Evolutionary conservation across 2,329 filamentous ascomycete genomes (phyloP).

Genomic region (Colletotrichum liaoningense): DNA sequence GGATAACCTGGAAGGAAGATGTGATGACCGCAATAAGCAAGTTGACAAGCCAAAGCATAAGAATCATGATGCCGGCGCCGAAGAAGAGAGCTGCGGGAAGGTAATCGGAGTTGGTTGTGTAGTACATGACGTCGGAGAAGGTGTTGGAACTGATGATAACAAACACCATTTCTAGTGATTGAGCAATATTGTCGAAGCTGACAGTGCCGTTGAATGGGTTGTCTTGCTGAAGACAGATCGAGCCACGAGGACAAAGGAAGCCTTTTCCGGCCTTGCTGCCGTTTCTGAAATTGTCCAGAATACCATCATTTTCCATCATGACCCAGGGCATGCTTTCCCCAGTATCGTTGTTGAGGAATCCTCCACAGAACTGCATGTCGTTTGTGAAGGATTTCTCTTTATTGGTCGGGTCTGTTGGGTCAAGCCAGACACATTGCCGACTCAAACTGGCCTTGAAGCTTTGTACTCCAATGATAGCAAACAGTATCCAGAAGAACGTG

Average conservation of each 20-base stretch:
- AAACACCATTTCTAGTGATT: constrained; percentile 94
- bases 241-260: constrained; percentile 86
- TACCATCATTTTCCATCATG: constrained; percentile 38
- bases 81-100: constrained; percentile 85
- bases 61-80: constrained; percentile 81
- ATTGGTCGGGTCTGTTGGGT: constrained; percentile 68
- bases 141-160: constrained; percentile 99
- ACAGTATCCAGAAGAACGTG: constrained; percentile 96
- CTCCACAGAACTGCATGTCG: constrained; percentile 84
- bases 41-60: constrained; percentile 97
- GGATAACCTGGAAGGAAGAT: constrained; percentile 97
- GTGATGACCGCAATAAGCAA: constrained; percentile 96
- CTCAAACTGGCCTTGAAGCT: constrained; percentile 90
- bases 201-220: constrained; percentile 89
- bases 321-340: constrained; percentile 76
- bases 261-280: constrained; percentile 76
- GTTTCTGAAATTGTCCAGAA: constrained; percentile 58
- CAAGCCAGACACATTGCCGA: constrained; percentile 82
- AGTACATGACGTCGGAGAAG: constrained; percentile 94
- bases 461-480: constrained; percentile 96
- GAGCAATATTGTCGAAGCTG: constrained; percentile 93
- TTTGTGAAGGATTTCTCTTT: constrained; percentile 69
- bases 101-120: constrained; percentile 92
- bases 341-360: constrained; percentile 74
- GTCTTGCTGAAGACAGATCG: constrained; percentile 80